phyloP scores from a whole-genome alignment of 768 basidiomycete species.

The Leccinellum rugosiceps region DNA sequence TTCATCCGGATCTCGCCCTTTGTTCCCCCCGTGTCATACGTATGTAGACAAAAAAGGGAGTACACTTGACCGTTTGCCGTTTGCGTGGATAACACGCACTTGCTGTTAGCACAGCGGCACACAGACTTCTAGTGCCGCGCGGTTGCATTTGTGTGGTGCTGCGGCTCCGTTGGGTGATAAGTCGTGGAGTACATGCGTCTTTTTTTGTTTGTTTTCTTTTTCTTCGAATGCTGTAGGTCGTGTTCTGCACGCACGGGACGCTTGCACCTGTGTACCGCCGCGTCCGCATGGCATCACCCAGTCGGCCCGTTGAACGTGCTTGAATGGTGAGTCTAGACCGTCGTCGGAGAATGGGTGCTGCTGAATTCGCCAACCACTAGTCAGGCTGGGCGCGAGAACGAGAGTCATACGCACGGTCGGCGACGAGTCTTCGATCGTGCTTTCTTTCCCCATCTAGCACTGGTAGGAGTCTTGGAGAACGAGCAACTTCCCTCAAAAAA shows the following conservation, averaged over 20 bases:
- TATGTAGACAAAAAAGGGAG: conserved; percentile 1
- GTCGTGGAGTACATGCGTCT: conserved; percentile 51
- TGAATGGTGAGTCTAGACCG: neutral
- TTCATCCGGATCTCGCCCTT: conserved; percentile 85
- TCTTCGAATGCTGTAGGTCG: neutral
- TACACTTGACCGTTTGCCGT: conserved; percentile 53
- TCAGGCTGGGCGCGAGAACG: neutral
- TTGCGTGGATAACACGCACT: conserved; percentile 51
- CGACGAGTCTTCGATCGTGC: neutral
- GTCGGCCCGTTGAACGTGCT: neutral
- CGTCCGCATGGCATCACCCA: neutral
- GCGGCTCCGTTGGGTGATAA: conserved; percentile 40
- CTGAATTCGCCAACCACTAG: neutral
- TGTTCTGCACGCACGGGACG: conserved; percentile 8
- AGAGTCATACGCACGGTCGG: neutral
- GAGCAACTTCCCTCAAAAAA: neutral
- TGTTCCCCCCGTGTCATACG: conserved; percentile 33
- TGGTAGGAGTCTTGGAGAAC: conserved; percentile 6
- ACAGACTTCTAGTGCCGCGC: conserved; percentile 37
- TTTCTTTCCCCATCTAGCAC: neutral
- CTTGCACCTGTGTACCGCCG: neutral
- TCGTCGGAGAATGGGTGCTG: neutral
- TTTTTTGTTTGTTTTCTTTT: conserved; percentile 4
- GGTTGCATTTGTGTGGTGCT: conserved; percentile 60
- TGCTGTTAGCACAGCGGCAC: conserved; percentile 7